These are phyloP conservation scores for Vicia villosa DNA, from an alignment of 306 rosid species.

Conservation along the genomic window DNA sequence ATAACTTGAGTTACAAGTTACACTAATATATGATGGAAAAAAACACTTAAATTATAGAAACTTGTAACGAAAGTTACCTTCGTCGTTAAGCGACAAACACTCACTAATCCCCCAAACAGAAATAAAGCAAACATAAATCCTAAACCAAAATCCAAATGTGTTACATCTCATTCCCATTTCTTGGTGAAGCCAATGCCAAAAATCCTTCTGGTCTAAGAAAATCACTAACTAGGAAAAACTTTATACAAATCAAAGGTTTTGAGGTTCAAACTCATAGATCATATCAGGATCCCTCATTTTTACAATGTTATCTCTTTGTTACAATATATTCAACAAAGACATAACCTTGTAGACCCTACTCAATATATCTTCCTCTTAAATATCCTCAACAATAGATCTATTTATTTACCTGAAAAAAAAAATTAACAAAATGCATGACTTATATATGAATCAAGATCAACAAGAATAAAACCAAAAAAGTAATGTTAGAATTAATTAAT, in stretches of 20 bases:
- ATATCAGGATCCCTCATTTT: constrained; percentile 70
- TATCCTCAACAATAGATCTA: constrained; percentile 38
- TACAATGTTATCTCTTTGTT: constrained; percentile 36
- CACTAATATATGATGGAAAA: background rate
- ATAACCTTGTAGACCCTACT: constrained; percentile 35
- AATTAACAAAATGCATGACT: constrained; percentile 25
- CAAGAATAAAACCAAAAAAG: constrained; percentile 4
- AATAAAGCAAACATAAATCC: constrained; percentile 54
- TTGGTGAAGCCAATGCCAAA: constrained; percentile 55
- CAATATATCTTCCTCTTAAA: constrained; percentile 43
- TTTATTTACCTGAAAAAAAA: constrained; percentile 49
- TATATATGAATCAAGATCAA: constrained; percentile 5
- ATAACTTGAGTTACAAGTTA: background rate
- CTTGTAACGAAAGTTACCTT: constrained; percentile 52
- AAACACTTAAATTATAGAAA: background rate
- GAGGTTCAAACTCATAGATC: constrained; percentile 40
- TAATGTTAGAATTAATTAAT: constrained; percentile 18
- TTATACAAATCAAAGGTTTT: constrained; percentile 36
- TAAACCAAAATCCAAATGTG: constrained; percentile 57
- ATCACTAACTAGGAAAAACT: constrained; percentile 50
- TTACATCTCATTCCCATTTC: constrained; percentile 78
- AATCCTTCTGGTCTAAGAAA: constrained; percentile 43
- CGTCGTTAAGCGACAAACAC: constrained; percentile 70
- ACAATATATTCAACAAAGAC: constrained; percentile 48
- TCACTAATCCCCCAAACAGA: constrained; percentile 41